phyloP scores from a whole-genome alignment of 257 asterid species.

The Knoxia roxburghii region DNA sequence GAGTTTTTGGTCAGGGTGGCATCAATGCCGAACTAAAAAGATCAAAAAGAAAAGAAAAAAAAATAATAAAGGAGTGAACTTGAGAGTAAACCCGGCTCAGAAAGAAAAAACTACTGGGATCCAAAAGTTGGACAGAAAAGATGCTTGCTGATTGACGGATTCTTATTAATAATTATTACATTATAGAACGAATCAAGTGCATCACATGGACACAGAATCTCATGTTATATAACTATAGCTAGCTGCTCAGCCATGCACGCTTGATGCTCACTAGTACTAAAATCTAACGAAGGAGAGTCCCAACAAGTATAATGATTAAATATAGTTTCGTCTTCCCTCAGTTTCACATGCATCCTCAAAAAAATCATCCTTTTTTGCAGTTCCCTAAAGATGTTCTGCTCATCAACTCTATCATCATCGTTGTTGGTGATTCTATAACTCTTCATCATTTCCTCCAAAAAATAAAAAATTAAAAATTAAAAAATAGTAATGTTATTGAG shows the following conservation, averaged over 20 bases:
- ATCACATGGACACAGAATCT: conserved; percentile 22
- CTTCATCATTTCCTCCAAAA: no score
- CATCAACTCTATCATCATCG: background rate
- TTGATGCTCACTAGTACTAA: no score
- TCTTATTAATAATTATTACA: background rate
- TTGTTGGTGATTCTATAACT: conserved; percentile 2
- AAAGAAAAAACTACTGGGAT: background rate
- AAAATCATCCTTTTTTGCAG: conserved; percentile 3
- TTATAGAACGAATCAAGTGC: conserved; percentile 14
- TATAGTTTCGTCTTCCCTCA: background rate
- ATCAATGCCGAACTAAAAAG: no score
- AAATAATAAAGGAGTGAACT: no score
- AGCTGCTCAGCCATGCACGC: background rate
- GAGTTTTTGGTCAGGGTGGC: background rate
- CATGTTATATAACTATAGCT: conserved; percentile 1
- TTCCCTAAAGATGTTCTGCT: background rate
- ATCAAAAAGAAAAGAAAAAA: no score
- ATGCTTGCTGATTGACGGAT: no score
- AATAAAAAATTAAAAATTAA: no score
- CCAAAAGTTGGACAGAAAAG: conserved; percentile 5
- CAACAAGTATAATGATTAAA: conserved; percentile 2
- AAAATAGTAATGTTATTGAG: background rate
- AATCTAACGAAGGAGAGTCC: background rate
- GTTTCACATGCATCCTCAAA: conserved; percentile 17
- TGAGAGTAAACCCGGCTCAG: background rate